Evolutionary conservation across 495 filamentous ascomycete species (phyloP), one percentile per base, ranked within the genome.

Genomic region (Paragyromitra xinjiangensis): DNA sequence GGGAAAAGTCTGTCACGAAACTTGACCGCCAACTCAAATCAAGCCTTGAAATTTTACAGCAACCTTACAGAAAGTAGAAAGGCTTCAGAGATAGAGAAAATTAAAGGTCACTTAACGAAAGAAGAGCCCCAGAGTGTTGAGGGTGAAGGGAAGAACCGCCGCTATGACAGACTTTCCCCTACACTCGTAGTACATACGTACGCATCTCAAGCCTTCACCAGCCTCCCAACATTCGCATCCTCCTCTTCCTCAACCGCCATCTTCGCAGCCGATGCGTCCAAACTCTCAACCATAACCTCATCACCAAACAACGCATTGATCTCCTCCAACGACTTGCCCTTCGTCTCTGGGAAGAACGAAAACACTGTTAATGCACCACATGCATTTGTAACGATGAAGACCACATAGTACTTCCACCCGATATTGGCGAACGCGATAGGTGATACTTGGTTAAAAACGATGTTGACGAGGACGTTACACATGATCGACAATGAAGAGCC

Each of bases 231-330:
- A 64, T 22, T 14, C 11, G 39, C 44, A 62, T 64, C 58, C 3
- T 72, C 69, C 6, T 72, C 69, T 12, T 72, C 44, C 44, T 65
- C 59, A 19, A 40, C 69, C 12, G 11, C 48, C 4, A 72, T 37
- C 22, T 72, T 72, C 22, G 69, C 48, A 14, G 61, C 48, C 6
- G 22, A 51, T 42, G 50, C 59, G 29, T 72, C 61, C 51, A 69
- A 56, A 64, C 50, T 44, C 45, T 72, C 69, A 14, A 72, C 69
- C 5, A 64, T 24, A 29, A 74, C 63, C 40, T 67, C 63, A 24
- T 74, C 84, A 50, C 90, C 85, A 83, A 93, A 92, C 56, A 92
- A 87, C 73, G 87, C 87, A 75, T 84, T 77, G 53, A 88, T 86
- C 83, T 93, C 90, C 81, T 92, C 88, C 82, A 85, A 75, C 42